A percentile compares a stretch with the other conserved stretches of the same genome.
These are phyloP conservation scores for Paramecium tetraurelia DNA, from an alignment of 73 alveolate genomes.

Conservation along the genomic window DNA sequence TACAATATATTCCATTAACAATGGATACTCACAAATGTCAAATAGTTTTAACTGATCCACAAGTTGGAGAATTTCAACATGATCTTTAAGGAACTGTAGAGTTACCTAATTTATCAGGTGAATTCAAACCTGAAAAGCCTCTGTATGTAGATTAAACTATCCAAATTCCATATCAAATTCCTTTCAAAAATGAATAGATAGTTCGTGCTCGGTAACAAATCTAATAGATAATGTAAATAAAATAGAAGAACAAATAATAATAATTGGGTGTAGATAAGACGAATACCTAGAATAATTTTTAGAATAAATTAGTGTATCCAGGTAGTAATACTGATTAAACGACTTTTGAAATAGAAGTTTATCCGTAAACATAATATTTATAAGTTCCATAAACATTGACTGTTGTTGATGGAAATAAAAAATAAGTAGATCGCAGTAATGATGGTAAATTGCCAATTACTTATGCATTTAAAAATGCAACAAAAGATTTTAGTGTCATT, in stretches of 20 bases:
- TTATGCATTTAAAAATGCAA: slow-evolving; percentile 74
- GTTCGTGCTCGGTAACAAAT: slow-evolving; percentile 22
- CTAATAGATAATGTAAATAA: slow-evolving; percentile 24
- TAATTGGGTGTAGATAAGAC: slow-evolving; percentile 27
- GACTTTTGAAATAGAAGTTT: slow-evolving; percentile 44
- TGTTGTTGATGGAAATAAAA: slow-evolving; percentile 47
- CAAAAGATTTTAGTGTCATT: slow-evolving; percentile 81
- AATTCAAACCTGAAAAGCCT: slow-evolving; percentile 51
- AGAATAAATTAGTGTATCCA: slow-evolving; percentile 40
- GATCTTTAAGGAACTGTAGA: slow-evolving; percentile 56
- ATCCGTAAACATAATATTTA: slow-evolving; percentile 51
- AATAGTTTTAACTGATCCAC: slow-evolving; percentile 88
- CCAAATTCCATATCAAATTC: slow-evolving; percentile 12
- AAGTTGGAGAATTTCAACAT: slow-evolving; percentile 72
- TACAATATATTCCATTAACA: slow-evolving; percentile 89
- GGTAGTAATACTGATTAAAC: slow-evolving; percentile 36
- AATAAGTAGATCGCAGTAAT: slow-evolving; percentile 6
- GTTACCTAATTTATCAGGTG: slow-evolving; percentile 42
- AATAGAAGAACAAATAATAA: slow-evolving; percentile 50
- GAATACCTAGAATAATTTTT: not conserved
- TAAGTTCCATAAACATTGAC: slow-evolving; percentile 21
- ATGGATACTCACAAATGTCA: slow-evolving; percentile 91
- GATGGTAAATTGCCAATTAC: slow-evolving; percentile 56
- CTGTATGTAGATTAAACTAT: slow-evolving; percentile 39
- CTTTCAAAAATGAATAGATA: slow-evolving; percentile 46